A percentile compares a stretch with the other conserved stretches of the same genome.
Evolutionary conservation across 202 grass and related monocot species (phyloP).

Genomic region (Bolboschoenoplectus hybrid): DNA sequence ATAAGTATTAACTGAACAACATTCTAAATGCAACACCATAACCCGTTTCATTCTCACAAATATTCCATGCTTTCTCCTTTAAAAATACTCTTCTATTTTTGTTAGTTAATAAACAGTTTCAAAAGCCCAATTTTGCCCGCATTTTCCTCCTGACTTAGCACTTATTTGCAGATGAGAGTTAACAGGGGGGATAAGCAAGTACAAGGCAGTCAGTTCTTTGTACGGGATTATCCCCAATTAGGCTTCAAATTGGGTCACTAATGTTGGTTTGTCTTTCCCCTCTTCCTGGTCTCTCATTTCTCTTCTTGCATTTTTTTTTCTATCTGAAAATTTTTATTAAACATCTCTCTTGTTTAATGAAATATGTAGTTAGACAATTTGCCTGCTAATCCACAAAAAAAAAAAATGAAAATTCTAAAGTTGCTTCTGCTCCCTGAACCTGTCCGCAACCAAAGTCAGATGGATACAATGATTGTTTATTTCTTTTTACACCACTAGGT

Average conservation of each 20-base stretch:
- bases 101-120: background rate
- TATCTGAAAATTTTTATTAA: background rate
- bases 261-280: background rate
- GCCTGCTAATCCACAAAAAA: conserved; percentile 8
- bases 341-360: background rate
- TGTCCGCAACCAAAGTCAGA: background rate
- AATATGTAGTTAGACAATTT: background rate
- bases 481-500: background rate
- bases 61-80: background rate
- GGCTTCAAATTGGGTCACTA: background rate
- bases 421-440: background rate
- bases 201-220: background rate
- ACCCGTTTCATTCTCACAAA: background rate
- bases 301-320: background rate
- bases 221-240: background rate
- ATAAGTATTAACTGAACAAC: background rate
- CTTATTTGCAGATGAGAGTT: background rate
- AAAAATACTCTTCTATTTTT: background rate
- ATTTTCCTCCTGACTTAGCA: background rate
- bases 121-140: background rate
- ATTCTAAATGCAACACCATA: background rate
- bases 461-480: background rate
- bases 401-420: background rate
- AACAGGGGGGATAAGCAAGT: background rate
- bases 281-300: background rate